Evolutionary conservation across 768 basidiomycete species (phyloP).

Genomic region (Tremella mesenterica): DNA sequence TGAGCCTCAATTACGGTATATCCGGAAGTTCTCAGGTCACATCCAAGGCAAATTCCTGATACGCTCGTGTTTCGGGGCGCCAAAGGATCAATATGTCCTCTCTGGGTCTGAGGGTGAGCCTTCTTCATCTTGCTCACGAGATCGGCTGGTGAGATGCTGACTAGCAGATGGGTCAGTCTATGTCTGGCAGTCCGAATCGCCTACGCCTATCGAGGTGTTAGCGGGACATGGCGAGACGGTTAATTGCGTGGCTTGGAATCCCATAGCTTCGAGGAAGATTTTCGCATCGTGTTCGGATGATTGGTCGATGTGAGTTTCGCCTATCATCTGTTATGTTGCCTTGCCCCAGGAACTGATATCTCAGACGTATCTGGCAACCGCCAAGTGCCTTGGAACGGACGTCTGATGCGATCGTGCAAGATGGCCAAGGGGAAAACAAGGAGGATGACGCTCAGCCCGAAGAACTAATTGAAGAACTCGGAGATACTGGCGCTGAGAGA

Average conservation of each 20-base stretch:
- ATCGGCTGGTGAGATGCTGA: too few relatives aligned
- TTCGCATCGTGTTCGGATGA: conserved; percentile 97
- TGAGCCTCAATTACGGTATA: conserved; percentile 54
- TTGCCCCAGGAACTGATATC: not conserved
- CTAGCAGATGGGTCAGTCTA: conserved; percentile 78
- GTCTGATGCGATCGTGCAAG: not conserved
- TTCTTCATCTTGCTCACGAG: too few relatives aligned
- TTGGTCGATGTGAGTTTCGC: conserved; percentile 54
- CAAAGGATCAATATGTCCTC: conserved; percentile 76
- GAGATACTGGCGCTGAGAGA: too few relatives aligned
- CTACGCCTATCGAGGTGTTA: conserved; percentile 73
- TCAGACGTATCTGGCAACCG: conserved; percentile 41
- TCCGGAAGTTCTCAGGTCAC: conserved; percentile 78
- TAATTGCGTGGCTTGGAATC: conserved; percentile 96
- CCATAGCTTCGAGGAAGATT: conserved; percentile 65
- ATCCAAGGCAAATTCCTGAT: conserved; percentile 75
- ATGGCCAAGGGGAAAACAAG: not conserved
- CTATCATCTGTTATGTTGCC: not conserved
- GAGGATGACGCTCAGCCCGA: not conserved
- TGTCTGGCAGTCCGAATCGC: conserved; percentile 86
- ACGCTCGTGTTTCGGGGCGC: conserved; percentile 86
- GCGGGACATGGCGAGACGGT: conserved; percentile 80
- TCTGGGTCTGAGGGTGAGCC: conserved; percentile 87
- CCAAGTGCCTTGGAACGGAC: conserved; percentile 5
- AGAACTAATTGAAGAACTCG: too few relatives aligned